A percentile compares a stretch with the other conserved stretches of the same genome.
Evolutionary conservation across 1,284 basidiomycete species (phyloP).

Genomic region (Marasmius oreades): DNA sequence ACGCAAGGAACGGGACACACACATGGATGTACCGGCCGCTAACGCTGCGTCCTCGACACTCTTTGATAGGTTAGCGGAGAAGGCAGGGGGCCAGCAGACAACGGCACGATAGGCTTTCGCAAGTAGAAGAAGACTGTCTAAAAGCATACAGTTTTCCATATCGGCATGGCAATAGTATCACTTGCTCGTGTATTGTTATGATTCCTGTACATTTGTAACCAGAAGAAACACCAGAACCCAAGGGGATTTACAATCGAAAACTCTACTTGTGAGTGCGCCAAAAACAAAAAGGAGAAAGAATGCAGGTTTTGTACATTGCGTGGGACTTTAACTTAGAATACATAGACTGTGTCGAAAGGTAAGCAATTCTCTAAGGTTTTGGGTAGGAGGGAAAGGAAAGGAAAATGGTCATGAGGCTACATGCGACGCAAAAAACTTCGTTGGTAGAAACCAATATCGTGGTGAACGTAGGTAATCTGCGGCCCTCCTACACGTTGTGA

Average conservation of each 20-base stretch:
- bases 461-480: conserved; percentile 41
- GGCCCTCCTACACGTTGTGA: conserved; percentile 34
- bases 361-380: not conserved
- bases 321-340: no score
- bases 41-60: conserved; percentile 66
- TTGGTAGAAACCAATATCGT: conserved; percentile 57
- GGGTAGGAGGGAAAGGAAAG: not conserved
- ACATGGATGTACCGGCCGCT: conserved; percentile 67
- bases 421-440: conserved; percentile 42
- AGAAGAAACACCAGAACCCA: no score
- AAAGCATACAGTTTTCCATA: no score
- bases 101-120: conserved; percentile 49
- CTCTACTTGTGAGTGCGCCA: no score
- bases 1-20: conserved; percentile 56
- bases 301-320: no score
- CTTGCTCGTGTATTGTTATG: no score
- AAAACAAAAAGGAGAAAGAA: no score
- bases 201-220: no score
- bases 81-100: conserved; percentile 49
- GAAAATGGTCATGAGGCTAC: not conserved
- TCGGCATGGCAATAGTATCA: no score
- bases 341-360: no score
- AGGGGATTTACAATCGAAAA: no score
- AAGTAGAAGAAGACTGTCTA: no score
- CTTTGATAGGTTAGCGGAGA: conserved; percentile 58